Evolutionary conservation across 768 basidiomycete genomes (phyloP), one percentile per base, ranked within the genome.

Genomic region (Megacollybia marginata): DNA sequence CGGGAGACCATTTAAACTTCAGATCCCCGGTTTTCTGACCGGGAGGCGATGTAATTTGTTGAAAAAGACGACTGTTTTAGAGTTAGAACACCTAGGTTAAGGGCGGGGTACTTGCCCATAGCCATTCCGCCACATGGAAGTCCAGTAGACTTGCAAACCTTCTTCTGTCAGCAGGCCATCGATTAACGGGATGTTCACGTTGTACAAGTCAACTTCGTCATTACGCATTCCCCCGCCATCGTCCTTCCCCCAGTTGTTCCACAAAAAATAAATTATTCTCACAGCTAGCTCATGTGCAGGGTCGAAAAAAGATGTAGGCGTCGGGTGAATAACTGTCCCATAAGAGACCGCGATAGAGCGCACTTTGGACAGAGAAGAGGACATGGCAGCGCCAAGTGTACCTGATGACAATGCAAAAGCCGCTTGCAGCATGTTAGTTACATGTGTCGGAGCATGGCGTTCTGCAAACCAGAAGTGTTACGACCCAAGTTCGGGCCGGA

Each of bases 401-500:
- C 94, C 94, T 28, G 90, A 93, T 1, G 92, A 92, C 40, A 97
- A 74, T 2, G 87, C 76, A 63, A 93, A 92, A 1, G 92, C 92
- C 34, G 90, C 88, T 83, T 49, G 38, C 15, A 20, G 9, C 15
- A 53, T 52, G 46, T 52, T 36, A 49, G 40, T 43, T 13, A 44
- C 16, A 47, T 11, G 19, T 31, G 13, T 4, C 9, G 9, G 11
- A 42, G 5, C 28, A 44, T 19, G 18, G 47, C 42, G 47, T 54
- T 43, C 7, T 34, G 43, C 77, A 47, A 56, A 85, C 89, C 71
- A 52, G 89, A 90, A 13, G 84, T 87, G 61, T 93, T 93, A 40
- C 90, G 78, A 28, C 91, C 91, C 43, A 84, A 72, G 65, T 92
- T 92, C 6, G 90, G 90, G 15, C 92, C 92, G 20, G 88, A 90